These are phyloP conservation scores for Jatropha curcas DNA, from an alignment of 345 rosid species.

Conservation along the genomic window DNA sequence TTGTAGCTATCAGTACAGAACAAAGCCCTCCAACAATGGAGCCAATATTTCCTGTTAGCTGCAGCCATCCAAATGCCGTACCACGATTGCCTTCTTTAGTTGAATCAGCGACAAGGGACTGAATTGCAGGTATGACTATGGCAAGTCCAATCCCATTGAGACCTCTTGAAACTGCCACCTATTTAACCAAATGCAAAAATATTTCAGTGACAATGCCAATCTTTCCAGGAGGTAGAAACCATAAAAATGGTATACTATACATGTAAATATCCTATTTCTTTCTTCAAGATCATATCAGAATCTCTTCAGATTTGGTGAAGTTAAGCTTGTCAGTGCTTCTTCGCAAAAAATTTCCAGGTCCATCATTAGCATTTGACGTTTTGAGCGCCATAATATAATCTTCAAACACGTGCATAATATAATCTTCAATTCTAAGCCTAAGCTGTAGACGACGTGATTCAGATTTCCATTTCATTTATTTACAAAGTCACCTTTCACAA, in stretches of 20 bases:
- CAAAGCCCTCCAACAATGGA: conserved; percentile 57
- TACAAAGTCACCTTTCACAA: background rate
- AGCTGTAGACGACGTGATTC: background rate
- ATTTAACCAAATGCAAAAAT: conserved; percentile 15
- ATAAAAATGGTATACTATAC: background rate
- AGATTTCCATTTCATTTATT: background rate
- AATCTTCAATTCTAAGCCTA: background rate
- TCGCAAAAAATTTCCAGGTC: too few relatives aligned
- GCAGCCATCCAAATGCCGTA: conserved; percentile 77
- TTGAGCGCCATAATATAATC: too few relatives aligned
- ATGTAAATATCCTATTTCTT: background rate
- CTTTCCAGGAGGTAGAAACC: background rate
- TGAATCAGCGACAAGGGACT: conserved; percentile 75
- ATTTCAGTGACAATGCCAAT: background rate
- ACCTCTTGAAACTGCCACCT: conserved; percentile 89
- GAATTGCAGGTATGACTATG: conserved; percentile 79
- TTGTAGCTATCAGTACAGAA: conserved; percentile 65
- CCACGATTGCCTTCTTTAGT: conserved; percentile 80
- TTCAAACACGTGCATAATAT: background rate
- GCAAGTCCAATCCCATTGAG: conserved; percentile 88
- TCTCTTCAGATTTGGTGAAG: background rate
- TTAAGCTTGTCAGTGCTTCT: background rate
- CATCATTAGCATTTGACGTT: too few relatives aligned
- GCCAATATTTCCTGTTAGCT: conserved; percentile 57
- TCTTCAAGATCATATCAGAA: background rate